phyloP scores from a whole-genome alignment of 495 filamentous ascomycete species.

The Echria macrotheca region DNA sequence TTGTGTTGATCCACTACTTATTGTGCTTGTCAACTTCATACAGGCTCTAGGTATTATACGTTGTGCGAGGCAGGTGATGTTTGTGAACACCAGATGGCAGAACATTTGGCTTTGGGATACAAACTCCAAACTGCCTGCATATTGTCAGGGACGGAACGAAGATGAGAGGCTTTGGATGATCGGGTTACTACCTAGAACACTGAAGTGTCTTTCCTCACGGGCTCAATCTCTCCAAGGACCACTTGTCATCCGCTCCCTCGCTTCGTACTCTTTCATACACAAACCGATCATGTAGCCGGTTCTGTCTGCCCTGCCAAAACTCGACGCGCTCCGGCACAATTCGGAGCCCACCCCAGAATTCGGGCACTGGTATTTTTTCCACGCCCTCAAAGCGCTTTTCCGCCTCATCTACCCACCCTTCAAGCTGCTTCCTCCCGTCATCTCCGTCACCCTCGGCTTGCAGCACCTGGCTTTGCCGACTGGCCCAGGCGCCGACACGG shows the following conservation, averaged over 20 bases:
- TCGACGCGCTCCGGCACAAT: constrained; percentile 81
- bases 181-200: too few species aligned
- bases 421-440: constrained; percentile 60
- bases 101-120: too few species aligned
- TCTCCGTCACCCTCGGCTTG: constrained; percentile 41
- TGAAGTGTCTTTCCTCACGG: constrained; percentile 34
- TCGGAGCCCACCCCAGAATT: constrained; percentile 90
- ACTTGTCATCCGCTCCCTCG: constrained; percentile 38
- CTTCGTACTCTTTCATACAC: constrained; percentile 62
- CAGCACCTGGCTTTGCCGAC: constrained; percentile 73
- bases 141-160: too few species aligned
- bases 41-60: too few species aligned
- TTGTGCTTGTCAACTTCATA: too few species aligned
- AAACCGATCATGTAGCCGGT: constrained; percentile 89
- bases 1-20: too few species aligned
- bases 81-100: too few species aligned
- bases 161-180: too few species aligned
- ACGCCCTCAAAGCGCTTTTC: constrained; percentile 65
- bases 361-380: constrained; percentile 80
- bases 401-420: constrained; percentile 62
- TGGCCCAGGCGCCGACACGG: constrained; percentile 90
- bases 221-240: constrained; percentile 56
- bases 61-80: too few species aligned
- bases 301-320: constrained; percentile 91
- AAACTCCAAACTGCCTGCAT: too few species aligned